Base-by-base conservation (phyloP, 805 yeast genomes). In the Metschnikowia cubensis region DNA sequence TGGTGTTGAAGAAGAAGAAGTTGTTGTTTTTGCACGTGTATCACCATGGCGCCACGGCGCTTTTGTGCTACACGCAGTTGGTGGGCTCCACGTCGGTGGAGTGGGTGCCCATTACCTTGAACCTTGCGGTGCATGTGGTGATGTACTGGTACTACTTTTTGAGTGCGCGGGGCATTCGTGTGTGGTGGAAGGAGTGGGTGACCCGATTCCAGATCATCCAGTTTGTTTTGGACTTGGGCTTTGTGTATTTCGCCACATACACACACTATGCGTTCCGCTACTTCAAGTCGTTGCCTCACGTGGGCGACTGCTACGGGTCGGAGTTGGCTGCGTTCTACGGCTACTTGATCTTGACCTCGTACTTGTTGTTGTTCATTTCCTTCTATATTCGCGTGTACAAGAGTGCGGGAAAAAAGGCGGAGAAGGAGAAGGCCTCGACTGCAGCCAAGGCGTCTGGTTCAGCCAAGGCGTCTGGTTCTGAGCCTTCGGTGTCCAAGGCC, bases 181-280 rank as follows among this genome's bases (percentile, higher is more conserved):
- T 92, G 48, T 91, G 97, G 97, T 92, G 99, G 99, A 92, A 94
- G 75, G 95, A 91, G 76, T 92, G 97, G 97, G 97, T 92, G 59
- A 92, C 99, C 50, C 81, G 96, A 58, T 84, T 89, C 77, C 99
- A 92, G 77, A 92, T 92, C 73, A 75, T 88, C 63, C 99, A 92
- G 75, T 92, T 92, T 66, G 73, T 92, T 59, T 77, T 92, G 64
- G 99, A 92, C 70, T 80, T 92, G 65, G 82, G 78, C 39, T 91
- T 92, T 67, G 95, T 94, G 57, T 94, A 90, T 77, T 90, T 88
- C 70, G 96, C 97, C 46, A 86, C 96, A 49, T 92, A 89, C 74
- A 85, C 96, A 55, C 90, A 85, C 74, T 89, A 87, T 59, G 91
- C 94, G 36, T 75, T 76, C 67, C 79, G 76, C 53, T 89, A 84